Conservation (phyloP, 2,329 filamentous ascomycete genomes). For the Endothia cerciana region DNA sequence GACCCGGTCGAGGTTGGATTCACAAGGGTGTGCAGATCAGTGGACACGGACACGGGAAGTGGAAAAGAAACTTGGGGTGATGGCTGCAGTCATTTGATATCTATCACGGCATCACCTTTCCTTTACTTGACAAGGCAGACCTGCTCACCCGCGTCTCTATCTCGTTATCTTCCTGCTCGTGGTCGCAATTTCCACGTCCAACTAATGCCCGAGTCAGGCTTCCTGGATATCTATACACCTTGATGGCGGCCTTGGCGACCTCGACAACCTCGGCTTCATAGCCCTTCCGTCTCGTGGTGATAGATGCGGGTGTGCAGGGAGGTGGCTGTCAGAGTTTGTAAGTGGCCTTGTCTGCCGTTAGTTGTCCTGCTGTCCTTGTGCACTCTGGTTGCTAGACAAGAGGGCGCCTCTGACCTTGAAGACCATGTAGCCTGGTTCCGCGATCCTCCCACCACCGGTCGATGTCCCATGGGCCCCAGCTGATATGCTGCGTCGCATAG, state of each 20-base stretch:
- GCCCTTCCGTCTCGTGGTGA: constrained; percentile 11
- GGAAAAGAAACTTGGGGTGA: constrained; percentile 2
- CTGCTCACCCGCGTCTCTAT: background rate
- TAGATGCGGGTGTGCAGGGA: constrained; percentile 9
- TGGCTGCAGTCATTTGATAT: constrained; percentile 15
- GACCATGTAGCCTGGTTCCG: constrained; percentile 15
- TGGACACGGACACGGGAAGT: background rate
- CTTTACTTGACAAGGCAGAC: background rate
- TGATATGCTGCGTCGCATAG: constrained; percentile 50
- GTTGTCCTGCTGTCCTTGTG: background rate
- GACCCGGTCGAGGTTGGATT: background rate
- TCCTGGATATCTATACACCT: constrained; percentile 14
- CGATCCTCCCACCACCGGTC: constrained; percentile 5
- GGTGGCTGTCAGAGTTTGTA: background rate
- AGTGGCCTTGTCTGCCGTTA: background rate
- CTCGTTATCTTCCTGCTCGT: constrained; percentile 6
- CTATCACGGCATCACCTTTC: background rate
- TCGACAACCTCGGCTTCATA: constrained; percentile 24
- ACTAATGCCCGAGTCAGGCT: background rate
- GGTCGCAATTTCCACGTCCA: constrained; percentile 4
- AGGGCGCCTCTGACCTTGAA: constrained; percentile 20
- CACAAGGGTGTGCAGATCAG: background rate
- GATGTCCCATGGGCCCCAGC: constrained; percentile 32
- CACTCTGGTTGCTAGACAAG: constrained; percentile 4
- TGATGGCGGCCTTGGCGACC: constrained; percentile 27